A percentile compares a stretch with the other conserved stretches of the same genome.
Conservation (phyloP, 2,329 filamentous ascomycete genomes). For the Penicillium italicum region DNA sequence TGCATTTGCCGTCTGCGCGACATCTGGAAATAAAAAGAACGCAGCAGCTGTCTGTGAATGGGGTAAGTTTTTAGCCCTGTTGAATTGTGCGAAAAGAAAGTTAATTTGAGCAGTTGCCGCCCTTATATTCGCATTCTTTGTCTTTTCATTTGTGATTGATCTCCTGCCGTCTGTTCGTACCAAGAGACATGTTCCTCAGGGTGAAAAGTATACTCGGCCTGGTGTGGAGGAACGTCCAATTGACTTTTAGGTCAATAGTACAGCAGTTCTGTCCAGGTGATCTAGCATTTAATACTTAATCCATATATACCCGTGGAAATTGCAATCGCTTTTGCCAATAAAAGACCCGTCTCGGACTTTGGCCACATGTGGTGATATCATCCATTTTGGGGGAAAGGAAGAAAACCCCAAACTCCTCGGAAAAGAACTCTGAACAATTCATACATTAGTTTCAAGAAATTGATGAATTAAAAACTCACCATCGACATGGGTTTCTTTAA, state of each 20-base stretch:
- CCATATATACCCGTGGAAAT: neutral
- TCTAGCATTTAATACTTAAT: neutral
- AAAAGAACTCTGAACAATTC: neutral
- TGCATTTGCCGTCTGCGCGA: conserved; percentile 4
- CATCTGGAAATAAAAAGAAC: neutral
- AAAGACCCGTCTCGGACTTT: neutral
- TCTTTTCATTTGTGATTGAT: conserved; percentile 8
- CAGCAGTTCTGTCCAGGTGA: neutral
- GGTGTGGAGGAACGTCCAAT: neutral
- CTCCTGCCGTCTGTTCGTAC: conserved; percentile 10
- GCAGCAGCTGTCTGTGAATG: conserved; percentile 7
- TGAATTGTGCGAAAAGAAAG: neutral
- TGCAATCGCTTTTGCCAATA: neutral
- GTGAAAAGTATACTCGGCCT: conserved; percentile 8
- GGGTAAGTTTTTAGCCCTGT: neutral
- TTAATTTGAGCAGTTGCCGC: conserved; percentile 7
- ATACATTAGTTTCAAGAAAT: neutral
- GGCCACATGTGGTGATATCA: conserved; percentile 8
- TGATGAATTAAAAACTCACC: neutral
- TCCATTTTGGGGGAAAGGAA: neutral
- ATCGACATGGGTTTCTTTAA: conserved; percentile 5
- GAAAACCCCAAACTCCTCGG: neutral
- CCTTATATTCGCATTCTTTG: conserved; percentile 9
- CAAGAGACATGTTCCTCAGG: conserved; percentile 6
- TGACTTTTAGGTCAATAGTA: neutral